phyloP scores from a whole-genome alignment of 352 stramenopile genomes.

The Phytophthora brassicae region DNA sequence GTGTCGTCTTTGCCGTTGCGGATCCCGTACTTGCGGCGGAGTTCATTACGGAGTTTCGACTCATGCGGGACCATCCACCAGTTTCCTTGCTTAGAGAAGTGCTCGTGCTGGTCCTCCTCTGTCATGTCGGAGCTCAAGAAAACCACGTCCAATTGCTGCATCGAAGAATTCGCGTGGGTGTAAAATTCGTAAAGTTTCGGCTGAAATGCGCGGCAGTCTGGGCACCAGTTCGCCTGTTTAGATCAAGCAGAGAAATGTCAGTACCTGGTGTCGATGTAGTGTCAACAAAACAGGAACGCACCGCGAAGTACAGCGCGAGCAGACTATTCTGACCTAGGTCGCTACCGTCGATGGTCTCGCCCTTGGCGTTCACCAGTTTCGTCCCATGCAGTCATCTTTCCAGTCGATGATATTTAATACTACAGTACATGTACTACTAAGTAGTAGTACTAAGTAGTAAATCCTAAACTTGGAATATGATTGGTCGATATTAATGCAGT shows the following conservation, averaged over 20 bases:
- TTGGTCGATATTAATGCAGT: no score
- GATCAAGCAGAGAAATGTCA: constrained; percentile 5
- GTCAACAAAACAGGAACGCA: constrained; percentile 17
- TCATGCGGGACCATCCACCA: constrained; percentile 74
- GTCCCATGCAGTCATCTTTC: constrained; percentile 50
- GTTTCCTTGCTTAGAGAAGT: constrained; percentile 69
- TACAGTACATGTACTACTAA: not conserved
- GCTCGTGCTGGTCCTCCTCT: constrained; percentile 48
- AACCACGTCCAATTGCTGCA: constrained; percentile 57
- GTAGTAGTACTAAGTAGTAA: no score
- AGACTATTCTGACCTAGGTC: constrained; percentile 32
- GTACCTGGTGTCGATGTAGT: not conserved
- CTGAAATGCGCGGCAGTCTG: constrained; percentile 74
- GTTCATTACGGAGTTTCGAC: constrained; percentile 50
- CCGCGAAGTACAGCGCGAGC: constrained; percentile 76
- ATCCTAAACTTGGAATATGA: no score
- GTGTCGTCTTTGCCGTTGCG: constrained; percentile 69
- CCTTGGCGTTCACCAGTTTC: constrained; percentile 56
- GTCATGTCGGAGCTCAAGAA: constrained; percentile 71
- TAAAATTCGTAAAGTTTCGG: constrained; percentile 73
- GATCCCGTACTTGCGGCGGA: constrained; percentile 76
- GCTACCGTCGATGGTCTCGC: constrained; percentile 43
- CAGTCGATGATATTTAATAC: no score
- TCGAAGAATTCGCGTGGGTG: constrained; percentile 47
- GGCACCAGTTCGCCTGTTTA: constrained; percentile 77